Evolutionary conservation across 495 filamentous ascomycete genomes (phyloP).

Genomic region (Cairneyella variabilis): DNA sequence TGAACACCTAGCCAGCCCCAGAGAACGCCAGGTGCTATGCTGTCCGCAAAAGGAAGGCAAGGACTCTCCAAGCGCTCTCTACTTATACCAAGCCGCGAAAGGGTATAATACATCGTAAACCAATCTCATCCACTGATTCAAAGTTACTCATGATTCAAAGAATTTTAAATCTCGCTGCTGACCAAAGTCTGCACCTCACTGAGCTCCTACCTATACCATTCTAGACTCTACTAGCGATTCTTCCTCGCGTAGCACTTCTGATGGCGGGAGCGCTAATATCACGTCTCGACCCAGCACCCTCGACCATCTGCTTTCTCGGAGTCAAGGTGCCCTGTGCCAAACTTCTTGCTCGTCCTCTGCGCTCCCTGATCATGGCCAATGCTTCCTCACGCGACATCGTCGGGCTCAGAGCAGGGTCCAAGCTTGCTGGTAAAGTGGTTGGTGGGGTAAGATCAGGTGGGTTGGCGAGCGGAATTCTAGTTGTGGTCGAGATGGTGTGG

Average conservation of each 20-base stretch:
- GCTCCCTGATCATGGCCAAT: conserved; percentile 50
- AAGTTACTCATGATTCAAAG: too few species aligned
- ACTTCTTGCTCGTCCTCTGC: conserved; percentile 45
- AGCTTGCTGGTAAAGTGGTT: conserved; percentile 9
- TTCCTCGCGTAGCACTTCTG: conserved; percentile 20
- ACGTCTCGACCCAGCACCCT: conserved; percentile 28
- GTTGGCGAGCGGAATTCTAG: conserved; percentile 42
- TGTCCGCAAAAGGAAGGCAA: background rate
- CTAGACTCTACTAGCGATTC: background rate
- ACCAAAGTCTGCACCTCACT: background rate
- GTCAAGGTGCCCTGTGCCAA: conserved; percentile 38
- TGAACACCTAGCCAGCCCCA: conserved; percentile 12
- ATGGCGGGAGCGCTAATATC: conserved; percentile 41
- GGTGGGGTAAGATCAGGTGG: conserved; percentile 16
- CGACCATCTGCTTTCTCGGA: conserved; percentile 37
- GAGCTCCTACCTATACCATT: conserved; percentile 3
- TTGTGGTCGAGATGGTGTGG: conserved; percentile 33
- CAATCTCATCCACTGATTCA: too few species aligned
- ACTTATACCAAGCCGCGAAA: too few species aligned
- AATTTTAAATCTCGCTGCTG: background rate
- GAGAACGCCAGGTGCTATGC: conserved; percentile 25
- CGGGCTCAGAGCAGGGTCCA: conserved; percentile 36
- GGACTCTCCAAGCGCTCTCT: background rate
- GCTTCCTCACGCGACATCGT: conserved; percentile 56
- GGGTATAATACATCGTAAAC: too few species aligned